phyloP scores from a whole-genome alignment of 75 land plant genomes.

The Ceratopteris richardii region DNA sequence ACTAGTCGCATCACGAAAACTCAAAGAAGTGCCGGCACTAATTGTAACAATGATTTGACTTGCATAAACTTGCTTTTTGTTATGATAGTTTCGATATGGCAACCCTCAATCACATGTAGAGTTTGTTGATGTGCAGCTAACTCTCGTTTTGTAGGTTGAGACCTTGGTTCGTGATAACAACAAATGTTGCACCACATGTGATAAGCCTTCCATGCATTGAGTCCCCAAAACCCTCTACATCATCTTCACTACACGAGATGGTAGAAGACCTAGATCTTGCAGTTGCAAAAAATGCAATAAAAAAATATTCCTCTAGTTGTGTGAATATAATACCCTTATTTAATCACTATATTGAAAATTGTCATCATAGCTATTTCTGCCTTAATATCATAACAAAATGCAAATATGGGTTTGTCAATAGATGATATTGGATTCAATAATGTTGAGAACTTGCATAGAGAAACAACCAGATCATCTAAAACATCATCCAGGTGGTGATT shows the following conservation, averaged over 20 bases:
- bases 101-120: slow-evolving; percentile 74
- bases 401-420: slow-evolving; percentile 67
- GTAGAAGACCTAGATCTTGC: slow-evolving; percentile 75
- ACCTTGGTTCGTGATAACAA: slow-evolving; percentile 34
- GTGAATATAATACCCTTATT: slow-evolving; percentile 60
- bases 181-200: slow-evolving; percentile 26
- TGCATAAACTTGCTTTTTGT: slow-evolving; percentile 54
- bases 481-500: slow-evolving; percentile 64
- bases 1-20: too few relatives aligned
- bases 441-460: slow-evolving; percentile 86
- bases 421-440: slow-evolving; percentile 74
- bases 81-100: slow-evolving; percentile 79
- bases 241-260: slow-evolving; percentile 46
- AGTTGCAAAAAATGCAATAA: slow-evolving; percentile 85
- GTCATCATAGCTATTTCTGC: slow-evolving; percentile 80
- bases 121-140: slow-evolving; percentile 68
- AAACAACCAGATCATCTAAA: slow-evolving; percentile 83
- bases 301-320: slow-evolving; percentile 83
- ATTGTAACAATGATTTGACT: slow-evolving; percentile 53
- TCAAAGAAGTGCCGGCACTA: slow-evolving; percentile 80
- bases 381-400: slow-evolving; percentile 71
- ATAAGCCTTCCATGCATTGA: slow-evolving; percentile 23
- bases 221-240: slow-evolving; percentile 14
- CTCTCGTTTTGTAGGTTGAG: slow-evolving; percentile 39
- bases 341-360: slow-evolving; percentile 82